phyloP scores from a whole-genome alignment of 163 green algal genomes.

The Chlamydomonas reinhardtii region DNA sequence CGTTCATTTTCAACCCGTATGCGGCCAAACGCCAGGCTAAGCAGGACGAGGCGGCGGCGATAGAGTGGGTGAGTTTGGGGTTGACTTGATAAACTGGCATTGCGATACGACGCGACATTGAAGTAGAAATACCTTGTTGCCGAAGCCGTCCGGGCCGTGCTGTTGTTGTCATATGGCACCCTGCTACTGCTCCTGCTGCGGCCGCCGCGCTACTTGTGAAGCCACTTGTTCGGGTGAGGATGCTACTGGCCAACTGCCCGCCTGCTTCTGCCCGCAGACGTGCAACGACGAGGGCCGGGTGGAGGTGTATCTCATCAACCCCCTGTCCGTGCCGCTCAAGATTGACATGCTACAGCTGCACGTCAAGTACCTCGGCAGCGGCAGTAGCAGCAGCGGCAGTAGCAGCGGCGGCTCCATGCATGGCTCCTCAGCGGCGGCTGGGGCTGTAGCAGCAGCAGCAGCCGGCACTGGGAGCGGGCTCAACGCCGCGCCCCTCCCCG shows the following conservation, averaged over 20 bases:
- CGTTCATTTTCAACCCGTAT: slow-evolving; percentile 86
- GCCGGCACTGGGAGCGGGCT: no score
- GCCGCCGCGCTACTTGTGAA: no score
- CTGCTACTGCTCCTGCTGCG: background rate
- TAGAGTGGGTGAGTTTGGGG: slow-evolving; percentile 38
- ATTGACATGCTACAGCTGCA: slow-evolving; percentile 55
- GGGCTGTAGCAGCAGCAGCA: background rate
- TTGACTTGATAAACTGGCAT: background rate
- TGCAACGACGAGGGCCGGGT: slow-evolving; percentile 69
- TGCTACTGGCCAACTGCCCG: background rate
- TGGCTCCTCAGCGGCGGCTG: no score
- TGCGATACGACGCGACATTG: no score
- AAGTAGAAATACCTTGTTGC: no score
- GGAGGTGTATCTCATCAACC: slow-evolving; percentile 84
- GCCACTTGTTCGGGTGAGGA: no score
- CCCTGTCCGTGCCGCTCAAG: slow-evolving; percentile 69
- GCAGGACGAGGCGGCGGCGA: slow-evolving; percentile 5
- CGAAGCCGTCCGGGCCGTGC: no score
- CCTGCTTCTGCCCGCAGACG: slow-evolving; percentile 44
- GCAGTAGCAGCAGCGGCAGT: slow-evolving; percentile 18
- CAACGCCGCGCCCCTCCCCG: no score
- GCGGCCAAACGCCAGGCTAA: slow-evolving; percentile 55
- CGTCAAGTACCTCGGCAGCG: slow-evolving; percentile 17
- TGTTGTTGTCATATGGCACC: no score
- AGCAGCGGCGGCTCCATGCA: background rate